Conservation (phyloP, 2,329 filamentous ascomycete genomes). For the Biscogniauxia sp. region DNA sequence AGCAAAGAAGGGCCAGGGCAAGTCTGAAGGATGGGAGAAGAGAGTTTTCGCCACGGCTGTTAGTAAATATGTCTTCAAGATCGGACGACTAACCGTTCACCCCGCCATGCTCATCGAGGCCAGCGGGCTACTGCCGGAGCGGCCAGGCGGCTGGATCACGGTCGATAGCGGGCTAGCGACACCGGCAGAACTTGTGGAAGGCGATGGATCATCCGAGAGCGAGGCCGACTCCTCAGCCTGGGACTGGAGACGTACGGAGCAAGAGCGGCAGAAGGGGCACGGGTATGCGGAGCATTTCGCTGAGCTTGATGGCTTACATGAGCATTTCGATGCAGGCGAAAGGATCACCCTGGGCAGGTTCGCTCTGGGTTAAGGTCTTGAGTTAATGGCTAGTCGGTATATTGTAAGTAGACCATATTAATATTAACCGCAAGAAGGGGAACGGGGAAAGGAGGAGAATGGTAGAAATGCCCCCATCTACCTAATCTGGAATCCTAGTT, state of each 20-base stretch:
- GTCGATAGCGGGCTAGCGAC: conserved; percentile 34
- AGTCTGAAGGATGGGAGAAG: conserved; percentile 52
- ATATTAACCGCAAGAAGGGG: too few relatives aligned
- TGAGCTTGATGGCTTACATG: conserved; percentile 52
- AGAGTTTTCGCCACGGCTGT: conserved; percentile 69
- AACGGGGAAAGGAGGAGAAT: neutral
- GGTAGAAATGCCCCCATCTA: neutral
- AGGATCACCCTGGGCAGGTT: conserved; percentile 52
- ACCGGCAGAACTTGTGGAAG: conserved; percentile 26
- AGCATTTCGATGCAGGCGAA: conserved; percentile 53
- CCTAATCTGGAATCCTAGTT: neutral
- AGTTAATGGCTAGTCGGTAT: neutral
- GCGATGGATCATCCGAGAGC: conserved; percentile 32
- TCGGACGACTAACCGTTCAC: conserved; percentile 78
- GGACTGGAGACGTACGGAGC: conserved; percentile 60
- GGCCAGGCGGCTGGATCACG: conserved; percentile 63
- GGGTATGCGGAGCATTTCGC: conserved; percentile 55
- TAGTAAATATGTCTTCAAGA: conserved; percentile 80
- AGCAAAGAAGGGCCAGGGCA: conserved; percentile 40
- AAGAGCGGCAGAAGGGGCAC: conserved; percentile 53
- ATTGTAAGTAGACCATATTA: neutral
- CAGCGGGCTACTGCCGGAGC: conserved; percentile 70
- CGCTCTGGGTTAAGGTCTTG: conserved; percentile 35
- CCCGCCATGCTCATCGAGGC: conserved; percentile 73
- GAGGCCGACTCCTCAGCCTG: conserved; percentile 42